Evolutionary conservation across 257 asterid species (phyloP).

Genomic region (Solanum corneliomulleri): DNA sequence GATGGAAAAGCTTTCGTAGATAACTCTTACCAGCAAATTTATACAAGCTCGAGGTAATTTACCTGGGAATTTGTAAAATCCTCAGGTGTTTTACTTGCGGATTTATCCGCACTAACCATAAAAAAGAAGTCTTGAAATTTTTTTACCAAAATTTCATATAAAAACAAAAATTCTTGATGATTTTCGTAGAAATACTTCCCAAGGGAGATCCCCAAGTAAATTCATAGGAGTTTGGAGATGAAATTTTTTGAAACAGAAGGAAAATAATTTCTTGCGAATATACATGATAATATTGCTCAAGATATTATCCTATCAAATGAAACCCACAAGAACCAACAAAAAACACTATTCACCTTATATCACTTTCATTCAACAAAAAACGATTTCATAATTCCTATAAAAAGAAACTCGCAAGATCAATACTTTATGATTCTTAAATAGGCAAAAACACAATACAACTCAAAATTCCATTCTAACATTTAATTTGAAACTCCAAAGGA

Average conservation of each 20-base stretch:
- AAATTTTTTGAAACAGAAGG: background rate
- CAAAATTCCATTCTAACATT: background rate
- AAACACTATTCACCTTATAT: too few relatives aligned
- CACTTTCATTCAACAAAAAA: background rate
- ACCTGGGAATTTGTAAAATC: background rate
- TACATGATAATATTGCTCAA: background rate
- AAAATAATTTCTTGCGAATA: background rate
- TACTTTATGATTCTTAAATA: background rate
- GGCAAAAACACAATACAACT: background rate
- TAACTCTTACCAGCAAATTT: background rate
- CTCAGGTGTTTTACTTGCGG: background rate
- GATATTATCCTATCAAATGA: background rate
- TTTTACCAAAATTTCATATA: background rate
- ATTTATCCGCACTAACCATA: background rate
- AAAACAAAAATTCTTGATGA: background rate
- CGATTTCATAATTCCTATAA: background rate
- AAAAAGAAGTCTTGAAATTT: background rate
- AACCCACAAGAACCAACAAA: background rate
- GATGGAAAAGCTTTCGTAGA: background rate
- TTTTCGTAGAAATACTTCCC: background rate
- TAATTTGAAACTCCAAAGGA: too few relatives aligned
- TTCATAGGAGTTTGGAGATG: too few relatives aligned
- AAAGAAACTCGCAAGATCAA: background rate
- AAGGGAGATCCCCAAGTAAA: background rate
- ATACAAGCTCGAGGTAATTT: background rate